Base-by-base conservation (phyloP, 306 rosid species). In the Fragaria ananassa region DNA sequence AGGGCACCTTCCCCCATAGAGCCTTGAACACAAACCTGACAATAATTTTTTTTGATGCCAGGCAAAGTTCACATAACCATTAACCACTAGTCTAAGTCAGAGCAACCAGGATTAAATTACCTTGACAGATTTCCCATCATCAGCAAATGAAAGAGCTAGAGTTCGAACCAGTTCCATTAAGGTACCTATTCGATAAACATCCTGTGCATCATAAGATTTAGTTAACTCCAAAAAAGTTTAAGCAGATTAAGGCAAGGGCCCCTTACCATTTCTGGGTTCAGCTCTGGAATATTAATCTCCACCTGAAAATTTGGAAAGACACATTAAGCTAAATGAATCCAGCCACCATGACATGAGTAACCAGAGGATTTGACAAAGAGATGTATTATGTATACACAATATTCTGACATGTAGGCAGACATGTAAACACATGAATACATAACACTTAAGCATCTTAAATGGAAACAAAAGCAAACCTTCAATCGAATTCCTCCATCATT, bases 1-100 rank as follows among this genome's bases (percentile, higher is more conserved):
- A 89, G 93, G 71, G 98, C 97, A 72, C 98, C 98, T 80, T 92
- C 93, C 76, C 98, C 98, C 98, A 95, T 92, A 67, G 98, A 92
- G 70, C 98, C 98, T 88, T 95, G 97, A 50, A 95, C 97, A 81
- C 98, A 95, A 74, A 95, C 98, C 98, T 95, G 78, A 78, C 77
- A 34, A 80, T 8, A n/a, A 72, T 56, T 39, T 60, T 39, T 60
- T 56, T 25, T 74, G 69, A 68, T 56, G 77, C 60, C 42, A 53
- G 76, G 63, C 73, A 17, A 76, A 54, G 42, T 71, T 74, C 42
- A 42, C 34, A 15, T 65, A 14, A 45, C 49, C 50, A 6, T 56
- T 51, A 34, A 61, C 10, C 47, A 42, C 23, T 57, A 37, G 58
- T 78, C n/a, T 15, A 74, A 58, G 57, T 57, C n/a, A 45, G 61